Conservation (phyloP, 345 rosid species). For the Salix arbutifolia region DNA sequence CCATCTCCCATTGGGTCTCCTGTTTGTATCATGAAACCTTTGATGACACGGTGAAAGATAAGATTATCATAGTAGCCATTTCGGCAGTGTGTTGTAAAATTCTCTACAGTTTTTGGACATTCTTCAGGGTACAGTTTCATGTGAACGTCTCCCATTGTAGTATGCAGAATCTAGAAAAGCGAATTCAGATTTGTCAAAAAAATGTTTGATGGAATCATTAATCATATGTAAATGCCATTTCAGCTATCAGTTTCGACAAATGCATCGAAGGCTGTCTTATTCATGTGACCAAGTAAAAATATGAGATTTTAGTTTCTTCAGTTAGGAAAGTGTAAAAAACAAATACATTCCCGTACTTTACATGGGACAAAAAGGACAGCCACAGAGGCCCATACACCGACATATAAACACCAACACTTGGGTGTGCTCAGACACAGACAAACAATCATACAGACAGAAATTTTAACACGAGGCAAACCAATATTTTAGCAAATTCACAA, state of each 20-base stretch:
- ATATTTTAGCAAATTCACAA: too few relatives aligned
- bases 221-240: background rate
- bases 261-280: background rate
- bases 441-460: background rate
- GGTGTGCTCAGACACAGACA: background rate
- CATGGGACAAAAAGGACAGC: background rate
- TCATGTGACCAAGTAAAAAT: background rate
- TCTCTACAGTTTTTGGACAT: conserved; percentile 99
- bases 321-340: background rate
- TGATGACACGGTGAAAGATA: conserved; percentile 90
- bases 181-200: background rate
- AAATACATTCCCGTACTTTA: background rate
- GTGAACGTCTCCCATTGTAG: conserved; percentile 94
- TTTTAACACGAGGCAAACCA: background rate
- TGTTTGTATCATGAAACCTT: conserved; percentile 96
- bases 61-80: conserved; percentile 96
- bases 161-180: conserved; percentile 62
- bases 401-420: background rate
- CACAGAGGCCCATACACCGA: background rate
- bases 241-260: background rate
- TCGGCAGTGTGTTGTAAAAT: conserved; percentile 89
- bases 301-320: background rate
- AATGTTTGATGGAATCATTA: background rate
- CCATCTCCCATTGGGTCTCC: conserved; percentile 99
- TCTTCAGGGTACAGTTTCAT: conserved; percentile 94